Conservation (phyloP, 495 filamentous ascomycete genomes). For the Pseudevernia furfuracea region DNA sequence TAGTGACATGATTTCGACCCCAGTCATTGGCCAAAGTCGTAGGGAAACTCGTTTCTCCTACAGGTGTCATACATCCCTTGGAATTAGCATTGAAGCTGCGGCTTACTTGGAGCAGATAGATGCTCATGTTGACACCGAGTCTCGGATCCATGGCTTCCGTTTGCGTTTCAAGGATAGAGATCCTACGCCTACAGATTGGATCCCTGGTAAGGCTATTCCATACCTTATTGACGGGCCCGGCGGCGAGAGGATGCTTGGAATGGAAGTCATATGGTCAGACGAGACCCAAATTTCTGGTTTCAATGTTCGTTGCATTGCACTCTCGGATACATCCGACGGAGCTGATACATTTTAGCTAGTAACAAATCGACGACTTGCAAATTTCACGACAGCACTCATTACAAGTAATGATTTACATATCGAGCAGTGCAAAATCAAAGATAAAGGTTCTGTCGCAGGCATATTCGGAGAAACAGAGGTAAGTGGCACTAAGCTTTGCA, state of each 20-base stretch:
- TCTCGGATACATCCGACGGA: not conserved
- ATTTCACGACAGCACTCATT: not conserved
- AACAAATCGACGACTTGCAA: constrained; percentile 6
- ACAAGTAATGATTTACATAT: constrained; percentile 4
- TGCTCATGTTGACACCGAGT: not conserved
- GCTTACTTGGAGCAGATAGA: not conserved
- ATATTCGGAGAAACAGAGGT: constrained; percentile 6
- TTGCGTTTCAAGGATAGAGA: not conserved
- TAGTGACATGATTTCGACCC: not conserved
- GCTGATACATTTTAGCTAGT: not conserved
- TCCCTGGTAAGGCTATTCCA: constrained; percentile 4
- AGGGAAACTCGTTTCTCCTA: constrained; percentile 1
- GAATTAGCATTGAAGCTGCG: constrained; percentile 1
- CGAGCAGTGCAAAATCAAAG: not conserved
- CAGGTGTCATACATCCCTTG: not conserved
- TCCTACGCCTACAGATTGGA: constrained; percentile 1
- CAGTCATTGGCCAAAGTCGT: not conserved
- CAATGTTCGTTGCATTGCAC: not conserved
- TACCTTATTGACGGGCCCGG: constrained; percentile 4
- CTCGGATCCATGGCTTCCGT: constrained; percentile 3
- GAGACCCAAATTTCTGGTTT: not conserved
- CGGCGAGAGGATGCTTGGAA: constrained; percentile 1
- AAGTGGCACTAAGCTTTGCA: not conserved
- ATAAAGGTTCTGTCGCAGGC: not conserved
- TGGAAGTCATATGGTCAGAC: constrained; percentile 4